Conservation (phyloP, 78 protist species). For the Tieghemostelium lacteum region DNA sequence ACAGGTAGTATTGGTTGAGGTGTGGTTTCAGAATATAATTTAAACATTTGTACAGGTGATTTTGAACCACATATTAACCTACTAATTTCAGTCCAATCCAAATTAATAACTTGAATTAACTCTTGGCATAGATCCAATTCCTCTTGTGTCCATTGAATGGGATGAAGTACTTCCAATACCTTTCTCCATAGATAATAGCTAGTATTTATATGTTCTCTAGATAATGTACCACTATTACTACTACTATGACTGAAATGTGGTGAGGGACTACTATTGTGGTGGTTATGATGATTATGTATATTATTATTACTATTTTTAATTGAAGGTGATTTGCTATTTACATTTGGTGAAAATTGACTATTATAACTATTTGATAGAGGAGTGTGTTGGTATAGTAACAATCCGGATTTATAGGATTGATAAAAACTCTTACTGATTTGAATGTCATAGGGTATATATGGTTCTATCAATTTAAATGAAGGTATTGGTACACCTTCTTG, state of each 20-base stretch:
- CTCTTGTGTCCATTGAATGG: conserved; percentile 23
- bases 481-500: conserved; percentile 44
- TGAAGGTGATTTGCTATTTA: not conserved
- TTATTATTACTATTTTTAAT: not conserved
- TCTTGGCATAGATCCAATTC: conserved; percentile 20
- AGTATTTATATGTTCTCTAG: not conserved
- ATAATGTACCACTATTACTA: not conserved
- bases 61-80: conserved; percentile 45
- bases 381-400: conserved; percentile 1
- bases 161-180: conserved; percentile 28
- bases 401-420: conserved; percentile 27
- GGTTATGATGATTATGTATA: not conserved
- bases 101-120: conserved; percentile 24
- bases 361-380: not conserved
- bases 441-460: conserved; percentile 24
- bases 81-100: conserved; percentile 52
- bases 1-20: not conserved
- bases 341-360: not conserved
- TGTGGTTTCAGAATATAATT: not conserved
- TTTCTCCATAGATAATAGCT: conserved; percentile 6
- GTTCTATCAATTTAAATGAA: not conserved
- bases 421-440: conserved; percentile 28
- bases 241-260: not conserved
- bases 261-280: not conserved
- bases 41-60: conserved; percentile 68